Percentiles rank a stretch among this genome's conserved stretches.
phyloP scores from a whole-genome alignment of 768 basidiomycete genomes.

The Pleurotus eryngii region DNA sequence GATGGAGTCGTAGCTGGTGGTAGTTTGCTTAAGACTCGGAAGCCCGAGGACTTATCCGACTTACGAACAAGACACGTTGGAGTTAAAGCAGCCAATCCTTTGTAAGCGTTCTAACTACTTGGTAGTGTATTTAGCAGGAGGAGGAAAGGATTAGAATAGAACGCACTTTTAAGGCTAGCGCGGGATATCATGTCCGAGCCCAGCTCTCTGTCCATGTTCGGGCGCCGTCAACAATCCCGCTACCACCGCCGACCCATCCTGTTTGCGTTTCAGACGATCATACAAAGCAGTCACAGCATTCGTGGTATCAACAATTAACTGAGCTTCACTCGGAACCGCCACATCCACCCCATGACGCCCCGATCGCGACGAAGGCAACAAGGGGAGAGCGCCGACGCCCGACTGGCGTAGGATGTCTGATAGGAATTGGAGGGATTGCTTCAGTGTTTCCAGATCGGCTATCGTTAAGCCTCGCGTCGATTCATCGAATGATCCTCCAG shows the following conservation, averaged over 20 bases:
- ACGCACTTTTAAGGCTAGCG: no score
- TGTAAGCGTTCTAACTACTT: no score
- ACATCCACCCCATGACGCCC: conserved; percentile 2
- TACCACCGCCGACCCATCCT: conserved; percentile 41
- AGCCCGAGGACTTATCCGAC: no score
- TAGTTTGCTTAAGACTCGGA: no score
- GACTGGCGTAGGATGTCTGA: conserved; percentile 49
- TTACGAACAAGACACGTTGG: no score
- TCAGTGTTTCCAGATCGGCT: conserved; percentile 49
- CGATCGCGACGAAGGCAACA: conserved; percentile 25
- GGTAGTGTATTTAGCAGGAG: no score
- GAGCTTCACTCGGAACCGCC: conserved; percentile 32
- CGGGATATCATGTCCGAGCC: no score
- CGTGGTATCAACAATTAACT: conserved; percentile 33
- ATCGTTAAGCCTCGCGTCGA: neutral
- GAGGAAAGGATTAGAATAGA: no score
- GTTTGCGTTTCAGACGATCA: conserved; percentile 38
- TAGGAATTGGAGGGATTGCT: conserved; percentile 44
- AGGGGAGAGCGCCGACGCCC: conserved; percentile 66
- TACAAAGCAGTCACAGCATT: conserved; percentile 36
- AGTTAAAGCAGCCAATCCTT: no score
- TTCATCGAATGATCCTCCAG: neutral
- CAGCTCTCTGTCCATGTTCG: neutral
- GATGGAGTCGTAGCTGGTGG: no score
- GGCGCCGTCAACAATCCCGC: conserved; percentile 31